Evolutionary conservation across 2,329 filamentous ascomycete genomes (phyloP), one percentile per base, ranked within the genome.

Genomic region (Clonostachys rhizophaga): DNA sequence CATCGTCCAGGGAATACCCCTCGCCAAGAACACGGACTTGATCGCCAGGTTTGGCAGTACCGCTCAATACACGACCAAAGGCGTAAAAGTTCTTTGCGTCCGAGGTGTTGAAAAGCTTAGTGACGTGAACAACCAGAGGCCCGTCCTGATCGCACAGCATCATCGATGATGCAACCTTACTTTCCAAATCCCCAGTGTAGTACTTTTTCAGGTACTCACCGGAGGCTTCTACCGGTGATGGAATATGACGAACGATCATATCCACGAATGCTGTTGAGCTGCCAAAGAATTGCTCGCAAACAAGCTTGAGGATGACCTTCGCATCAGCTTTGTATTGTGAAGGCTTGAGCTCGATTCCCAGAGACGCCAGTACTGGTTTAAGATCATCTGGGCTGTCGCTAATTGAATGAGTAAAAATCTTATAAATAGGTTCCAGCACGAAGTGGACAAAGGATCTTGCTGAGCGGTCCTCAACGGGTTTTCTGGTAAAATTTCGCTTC

Each of bases 271-370:
- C 91, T 16, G 81, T 84, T 2, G 91, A 88, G 9, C 88, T 83
- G 0, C 94, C 94, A 58, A 99, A 99, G 70, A 97, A 99, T 61
- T 96, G 90, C 62, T 90, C 87, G 64, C 92, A 97, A 6, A 96
- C 91, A 45, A 95, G 72, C 60, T 89, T 91, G 48, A 99, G 76
- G 14, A 99, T 78, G 36, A 91, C 86, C 57, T 89, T 94, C 5
- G 94, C 91, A 62, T 99, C 92, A 3, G 85, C 81, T 66, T 87
- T 94, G 65, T 95, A 89, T 62, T 97, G 91, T 8, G 90, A 91
- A 5, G 94, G 92, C 70, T 97, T 99, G 52, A 99, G 71, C 17
- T 76, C 69, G 57, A 99, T 96, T 12, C 91, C 90, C 10, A 99
- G 74, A 17, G 82, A 83, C 16, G 79, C 83, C 48, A 99, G 70